Conservation (phyloP, 129 eudicot genomes). For the Lonicera japonica region DNA sequence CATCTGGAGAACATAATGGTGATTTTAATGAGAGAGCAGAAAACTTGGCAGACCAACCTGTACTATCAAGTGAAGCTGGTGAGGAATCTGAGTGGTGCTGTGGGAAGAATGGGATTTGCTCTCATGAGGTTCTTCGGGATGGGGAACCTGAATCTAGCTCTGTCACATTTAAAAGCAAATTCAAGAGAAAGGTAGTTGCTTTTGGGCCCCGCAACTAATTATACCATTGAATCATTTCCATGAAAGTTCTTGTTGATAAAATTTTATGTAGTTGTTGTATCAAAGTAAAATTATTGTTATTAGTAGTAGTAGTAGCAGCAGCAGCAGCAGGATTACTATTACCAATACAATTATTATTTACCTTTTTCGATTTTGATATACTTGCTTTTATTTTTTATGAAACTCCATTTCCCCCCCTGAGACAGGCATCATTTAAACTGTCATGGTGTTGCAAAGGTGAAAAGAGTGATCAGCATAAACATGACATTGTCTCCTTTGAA, state of each 20-base stretch:
- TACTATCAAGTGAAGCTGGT: slow-evolving; percentile 14
- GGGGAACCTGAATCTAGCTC: slow-evolving; percentile 41
- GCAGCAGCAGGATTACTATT: too few species aligned
- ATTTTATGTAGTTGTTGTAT: too few species aligned
- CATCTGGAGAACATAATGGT: slow-evolving; percentile 31
- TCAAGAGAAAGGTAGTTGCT: slow-evolving; percentile 59
- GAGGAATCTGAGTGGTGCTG: slow-evolving; percentile 31
- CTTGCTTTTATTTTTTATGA: neutral
- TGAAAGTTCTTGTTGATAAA: too few species aligned
- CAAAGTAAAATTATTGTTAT: too few species aligned
- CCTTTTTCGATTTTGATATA: neutral
- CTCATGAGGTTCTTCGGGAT: slow-evolving; percentile 86
- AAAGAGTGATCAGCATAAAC: slow-evolving; percentile 81
- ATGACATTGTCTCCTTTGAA: slow-evolving; percentile 88
- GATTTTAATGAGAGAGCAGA: slow-evolving; percentile 31
- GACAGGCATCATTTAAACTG: slow-evolving; percentile 86
- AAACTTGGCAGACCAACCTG: slow-evolving; percentile 21
- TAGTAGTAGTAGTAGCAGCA: too few species aligned
- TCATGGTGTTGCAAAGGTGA: slow-evolving; percentile 85
- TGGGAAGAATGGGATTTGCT: slow-evolving; percentile 66
- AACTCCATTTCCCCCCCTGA: neutral
- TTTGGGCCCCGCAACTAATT: neutral
- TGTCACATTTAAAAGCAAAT: slow-evolving; percentile 27
- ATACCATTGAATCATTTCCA: too few species aligned
- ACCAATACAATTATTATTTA: too few species aligned